Conservation (phyloP, 2,329 filamentous ascomycete genomes). For the Pestalotiopsis sp. region DNA sequence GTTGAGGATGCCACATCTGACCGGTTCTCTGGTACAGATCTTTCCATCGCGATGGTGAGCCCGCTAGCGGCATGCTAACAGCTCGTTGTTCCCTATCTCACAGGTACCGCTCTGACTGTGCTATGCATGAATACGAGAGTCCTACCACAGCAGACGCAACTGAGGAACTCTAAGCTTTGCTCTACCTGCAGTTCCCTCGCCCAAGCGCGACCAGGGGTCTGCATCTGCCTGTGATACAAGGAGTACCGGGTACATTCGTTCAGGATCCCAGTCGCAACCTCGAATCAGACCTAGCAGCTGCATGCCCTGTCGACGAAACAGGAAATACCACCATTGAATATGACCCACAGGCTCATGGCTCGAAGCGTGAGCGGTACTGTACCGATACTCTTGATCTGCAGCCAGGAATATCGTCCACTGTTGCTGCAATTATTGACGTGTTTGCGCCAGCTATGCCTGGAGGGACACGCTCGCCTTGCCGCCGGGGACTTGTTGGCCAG, state of each 20-base stretch:
- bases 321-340: background rate
- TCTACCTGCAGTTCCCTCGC: background rate
- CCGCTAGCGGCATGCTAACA: background rate
- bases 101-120: conserved; percentile 4
- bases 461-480: background rate
- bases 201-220: background rate
- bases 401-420: background rate
- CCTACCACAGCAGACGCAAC: conserved; percentile 2
- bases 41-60: background rate
- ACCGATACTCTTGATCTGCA: conserved; percentile 1
- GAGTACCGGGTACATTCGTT: background rate
- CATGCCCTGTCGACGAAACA: background rate
- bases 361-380: conserved; percentile 3
- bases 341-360: background rate
- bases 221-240: background rate
- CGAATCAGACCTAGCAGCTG: background rate
- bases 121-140: conserved; percentile 9
- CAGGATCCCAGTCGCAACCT: background rate
- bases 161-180: conserved; percentile 4
- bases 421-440: background rate
- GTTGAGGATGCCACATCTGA: background rate
- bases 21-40: background rate
- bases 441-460: too few species aligned
- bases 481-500: background rate
- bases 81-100: background rate